Base-by-base conservation (phyloP, 768 basidiomycete species). In the Pleurotus sapidus region DNA sequence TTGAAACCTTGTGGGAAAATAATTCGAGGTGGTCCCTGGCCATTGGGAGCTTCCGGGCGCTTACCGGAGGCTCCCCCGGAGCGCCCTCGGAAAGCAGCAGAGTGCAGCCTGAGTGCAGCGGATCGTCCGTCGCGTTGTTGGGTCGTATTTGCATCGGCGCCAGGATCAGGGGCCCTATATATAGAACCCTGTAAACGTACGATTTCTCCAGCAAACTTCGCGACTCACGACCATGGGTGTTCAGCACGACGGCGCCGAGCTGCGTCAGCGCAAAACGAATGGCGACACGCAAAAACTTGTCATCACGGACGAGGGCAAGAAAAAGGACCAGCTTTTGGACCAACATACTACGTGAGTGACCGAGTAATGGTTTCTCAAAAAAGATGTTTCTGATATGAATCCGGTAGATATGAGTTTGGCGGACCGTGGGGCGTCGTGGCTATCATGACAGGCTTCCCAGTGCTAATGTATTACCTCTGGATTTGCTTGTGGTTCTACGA, bases 401-500 rank as follows among this genome's bases (percentile, higher is more conserved):
- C 57, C n/a, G 60, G 14, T 61, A 95, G 93, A 38, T 96, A 91
- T 75, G 95, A 99, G 71, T 99, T 99, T 66, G 96, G 97, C 61
- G 96, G 96, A 2, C 95, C 96, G 42, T 80, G 81, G 73, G 97
- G 96, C 46, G 94, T 95, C 24, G 71, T 85, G 9, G 90, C 89
- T 11, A 98, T 99, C 75, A 98, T 99, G 90, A 78, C 87, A 17
- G 88, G 90, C 47, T 99, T 99, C 68, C 97, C 97, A 0, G 71
- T 89, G 23, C 80, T 98, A 60, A 98, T 99, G 95, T 99, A 97
- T 72, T 99, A 98, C 76, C 83, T 98, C 60, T 98, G 94, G 93
- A 93, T 93, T 58, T 99, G 97, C 67, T 82, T 98, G 37, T 93
- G 89, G 86, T 96, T 95, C 72, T 95, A 98, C 68, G 89, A 97